phyloP scores from a whole-genome alignment of 768 basidiomycete species.

The Antrodiella citrinella region DNA sequence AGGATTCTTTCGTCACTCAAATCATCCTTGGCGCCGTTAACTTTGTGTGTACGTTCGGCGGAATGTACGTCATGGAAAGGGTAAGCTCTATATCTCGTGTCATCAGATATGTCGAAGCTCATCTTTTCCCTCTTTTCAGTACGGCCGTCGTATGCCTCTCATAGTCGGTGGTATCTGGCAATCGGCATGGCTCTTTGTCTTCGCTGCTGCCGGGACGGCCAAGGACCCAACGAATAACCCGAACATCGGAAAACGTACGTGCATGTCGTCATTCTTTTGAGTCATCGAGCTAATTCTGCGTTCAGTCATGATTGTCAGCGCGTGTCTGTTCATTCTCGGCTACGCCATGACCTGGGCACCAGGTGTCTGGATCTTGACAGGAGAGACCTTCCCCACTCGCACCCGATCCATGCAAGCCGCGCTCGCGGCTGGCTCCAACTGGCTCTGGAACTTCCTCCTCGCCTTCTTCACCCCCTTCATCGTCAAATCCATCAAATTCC shows the following conservation, averaged over 20 bases:
- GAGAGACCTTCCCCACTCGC: slow-evolving; percentile 68
- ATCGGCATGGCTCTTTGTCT: slow-evolving; percentile 61
- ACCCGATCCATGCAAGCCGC: slow-evolving; percentile 67
- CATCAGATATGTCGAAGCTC: not conserved
- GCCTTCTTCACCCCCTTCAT: slow-evolving; percentile 81
- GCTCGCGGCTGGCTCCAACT: slow-evolving; percentile 56
- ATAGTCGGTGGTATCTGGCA: slow-evolving; percentile 70
- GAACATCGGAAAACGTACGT: slow-evolving; percentile 45
- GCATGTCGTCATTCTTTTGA: not conserved
- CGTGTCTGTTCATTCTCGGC: slow-evolving; percentile 65
- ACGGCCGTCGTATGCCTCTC: slow-evolving; percentile 56
- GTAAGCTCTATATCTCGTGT: slow-evolving; percentile 23
- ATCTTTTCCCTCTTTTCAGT: slow-evolving; percentile 26
- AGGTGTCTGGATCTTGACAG: slow-evolving; percentile 73
- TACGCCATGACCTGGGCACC: slow-evolving; percentile 69
- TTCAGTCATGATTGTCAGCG: slow-evolving; percentile 37
- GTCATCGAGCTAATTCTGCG: not conserved
- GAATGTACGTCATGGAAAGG: slow-evolving; percentile 65
- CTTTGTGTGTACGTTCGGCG: slow-evolving; percentile 64
- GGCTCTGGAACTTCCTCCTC: slow-evolving; percentile 63
- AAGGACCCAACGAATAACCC: slow-evolving; percentile 40
- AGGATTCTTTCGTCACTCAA: slow-evolving; percentile 61
- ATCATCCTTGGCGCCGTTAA: slow-evolving; percentile 72
- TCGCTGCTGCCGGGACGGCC: slow-evolving; percentile 63
- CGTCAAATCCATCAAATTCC: slow-evolving; percentile 42